Conservation (phyloP, 2,329 filamentous ascomycete genomes). For the Lasiodiplodia gonubiensis region DNA sequence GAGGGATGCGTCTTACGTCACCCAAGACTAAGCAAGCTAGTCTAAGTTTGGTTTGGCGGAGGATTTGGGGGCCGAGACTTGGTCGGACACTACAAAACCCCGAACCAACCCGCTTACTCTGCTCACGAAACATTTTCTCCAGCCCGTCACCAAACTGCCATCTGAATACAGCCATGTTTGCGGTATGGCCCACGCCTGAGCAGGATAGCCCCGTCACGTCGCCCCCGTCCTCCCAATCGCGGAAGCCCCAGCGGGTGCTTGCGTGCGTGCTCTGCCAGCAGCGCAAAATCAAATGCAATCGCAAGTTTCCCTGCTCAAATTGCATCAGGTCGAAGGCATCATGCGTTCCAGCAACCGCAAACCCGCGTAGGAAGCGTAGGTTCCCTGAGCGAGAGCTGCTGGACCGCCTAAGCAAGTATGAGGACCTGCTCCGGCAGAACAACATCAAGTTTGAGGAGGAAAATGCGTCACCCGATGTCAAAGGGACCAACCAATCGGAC, state of each 20-base stretch:
- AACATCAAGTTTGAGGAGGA: constrained; percentile 67
- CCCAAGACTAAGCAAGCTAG: background rate
- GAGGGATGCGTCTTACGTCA: background rate
- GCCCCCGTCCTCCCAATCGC: background rate
- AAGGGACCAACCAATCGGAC: background rate
- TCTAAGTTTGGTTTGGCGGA: background rate
- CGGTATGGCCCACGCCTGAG: background rate
- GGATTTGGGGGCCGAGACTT: background rate
- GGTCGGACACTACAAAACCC: constrained; percentile 7
- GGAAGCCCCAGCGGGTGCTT: constrained; percentile 49
- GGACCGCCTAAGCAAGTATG: constrained; percentile 72
- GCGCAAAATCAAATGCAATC: constrained; percentile 76
- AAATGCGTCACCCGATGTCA: background rate
- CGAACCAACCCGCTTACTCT: background rate
- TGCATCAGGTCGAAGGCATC: constrained; percentile 68
- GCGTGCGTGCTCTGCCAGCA: constrained; percentile 76
- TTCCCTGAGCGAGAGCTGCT: constrained; percentile 74
- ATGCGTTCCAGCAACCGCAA: constrained; percentile 55
- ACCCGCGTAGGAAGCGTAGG: constrained; percentile 63
- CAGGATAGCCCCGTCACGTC: background rate
- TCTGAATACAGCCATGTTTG: background rate
- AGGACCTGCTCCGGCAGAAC: constrained; percentile 68
- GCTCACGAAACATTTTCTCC: background rate
- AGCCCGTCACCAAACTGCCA: background rate
- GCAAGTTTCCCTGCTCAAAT: constrained; percentile 72